These are phyloP conservation scores for Spizellomyces sp. DNA, from an alignment of 192 early-diverging fungal genomes.

Conservation along the genomic window DNA sequence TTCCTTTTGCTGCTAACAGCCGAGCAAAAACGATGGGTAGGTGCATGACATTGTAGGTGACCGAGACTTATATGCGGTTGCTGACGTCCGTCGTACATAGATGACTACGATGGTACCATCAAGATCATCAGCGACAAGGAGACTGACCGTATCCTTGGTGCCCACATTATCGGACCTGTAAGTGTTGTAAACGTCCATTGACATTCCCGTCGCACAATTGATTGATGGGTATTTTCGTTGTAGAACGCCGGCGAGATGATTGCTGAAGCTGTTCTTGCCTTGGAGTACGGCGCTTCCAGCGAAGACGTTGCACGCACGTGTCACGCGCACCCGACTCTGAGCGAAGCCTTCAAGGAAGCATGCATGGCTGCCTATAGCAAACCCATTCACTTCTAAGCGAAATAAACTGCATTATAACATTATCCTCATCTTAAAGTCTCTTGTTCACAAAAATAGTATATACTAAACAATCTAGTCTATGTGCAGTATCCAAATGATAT, in stretches of 20 bases:
- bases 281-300: constrained; percentile 97
- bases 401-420: too few relatives aligned
- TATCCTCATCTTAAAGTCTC: too few relatives aligned
- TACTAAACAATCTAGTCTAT: too few relatives aligned
- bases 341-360: constrained; percentile 99
- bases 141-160: constrained; percentile 94
- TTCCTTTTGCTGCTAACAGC: constrained; percentile 96
- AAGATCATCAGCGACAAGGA: constrained; percentile 96
- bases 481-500: too few relatives aligned
- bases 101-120: constrained; percentile 89
- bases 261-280: constrained; percentile 93
- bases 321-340: constrained; percentile 95
- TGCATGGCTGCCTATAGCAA: constrained; percentile 87
- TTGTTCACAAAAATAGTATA: too few relatives aligned
- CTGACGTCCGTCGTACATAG: constrained; percentile 10
- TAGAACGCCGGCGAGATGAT: constrained; percentile 98
- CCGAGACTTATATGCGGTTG: constrained; percentile 1
- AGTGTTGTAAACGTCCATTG: not conserved
- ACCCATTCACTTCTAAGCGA: constrained; percentile 49
- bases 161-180: constrained; percentile 95
- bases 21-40: constrained; percentile 93
- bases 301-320: constrained; percentile 98
- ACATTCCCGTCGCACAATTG: too few relatives aligned
- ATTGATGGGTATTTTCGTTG: not conserved
- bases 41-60: not conserved